Base-by-base conservation (phyloP, 164 flowering plant species). In the Aristolochia contorta region DNA sequence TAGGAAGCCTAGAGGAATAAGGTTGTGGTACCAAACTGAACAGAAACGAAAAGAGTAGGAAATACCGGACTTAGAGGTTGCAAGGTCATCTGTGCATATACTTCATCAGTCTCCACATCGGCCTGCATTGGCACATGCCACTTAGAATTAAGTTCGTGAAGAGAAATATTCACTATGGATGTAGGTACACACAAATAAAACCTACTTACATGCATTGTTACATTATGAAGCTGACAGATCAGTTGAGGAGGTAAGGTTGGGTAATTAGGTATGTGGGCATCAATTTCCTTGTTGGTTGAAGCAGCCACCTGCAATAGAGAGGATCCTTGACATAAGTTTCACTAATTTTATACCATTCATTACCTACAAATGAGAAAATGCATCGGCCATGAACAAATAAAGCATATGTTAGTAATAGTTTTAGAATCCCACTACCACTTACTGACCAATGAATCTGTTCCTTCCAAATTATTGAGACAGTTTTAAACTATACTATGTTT, bases 41-140 rank as follows among this genome's bases (percentile, higher is more conserved):
- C 10, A 37, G 43, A 37, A 16, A 6, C 30, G 23, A 16, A 25
- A 56, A n/a, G 33, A 24, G 33, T 60, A 22, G 33, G 18, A 30
- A 49, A 70, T 85, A 89, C 97, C 67, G 84, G 81, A 64, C 61
- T 90, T 58, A 85, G 65, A n/a, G 97, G 97, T 60, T 90, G 97
- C 79, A 90, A 80, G 45, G 97, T 90, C 97, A 89, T 87, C 58
- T 89, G 97, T 33, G 96, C 96, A 75, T 89, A 89, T 3, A 89
- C 96, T 77, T 89, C 96, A 77, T 89, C 96, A 0, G 92, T 87
- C 75, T 90, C 97, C 57, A 79, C 72, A 62, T 90, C 97, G 54
- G 97, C 97, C 97, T 90, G 91, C 59, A 81, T 32, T 63, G 57
- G 13, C 60, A 43, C 45, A 69, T 47, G 51, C 32, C 52, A 67